Evolutionary conservation across 768 basidiomycete species (phyloP), one percentile per base, ranked within the genome.

Genomic region (Leucosporidium creatinivorum): DNA sequence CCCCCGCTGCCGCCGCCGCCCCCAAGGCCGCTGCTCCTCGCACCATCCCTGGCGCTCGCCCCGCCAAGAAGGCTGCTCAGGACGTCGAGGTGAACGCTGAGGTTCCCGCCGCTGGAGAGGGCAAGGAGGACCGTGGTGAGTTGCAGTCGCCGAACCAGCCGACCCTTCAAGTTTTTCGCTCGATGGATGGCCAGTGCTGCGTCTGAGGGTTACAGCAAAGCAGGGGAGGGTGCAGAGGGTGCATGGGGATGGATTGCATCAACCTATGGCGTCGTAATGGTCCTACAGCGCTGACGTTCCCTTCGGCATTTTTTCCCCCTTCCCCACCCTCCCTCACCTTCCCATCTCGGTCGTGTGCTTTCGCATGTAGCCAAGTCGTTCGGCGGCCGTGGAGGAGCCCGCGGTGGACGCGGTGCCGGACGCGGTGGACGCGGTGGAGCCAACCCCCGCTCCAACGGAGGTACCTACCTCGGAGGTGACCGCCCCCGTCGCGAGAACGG

Each of bases 381-480:
- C 80, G 81, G 70, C 79, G 79, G 78, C 65, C 82, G 85, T 72
- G 82, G 82, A 67, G 79, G 83, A 60, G 74, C 74, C 69, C 70
- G 72, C 33, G 77, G 77, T 30, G 76, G 76, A 39, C 79, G 65
- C 82, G 82, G 82, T 67, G 79, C 83, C 56, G 75, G 74, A 70
- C 71, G 72, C 28, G 77, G 76, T n/a, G 76, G 76, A 31, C 77
- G 77, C 67, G 83, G 79, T 55, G 77, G 77, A 57, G 69, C 73
- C 30, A 75, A 76, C 61, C 75, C 84, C 57, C 81, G 75, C 61
- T 73, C 73, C 52, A 76, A 84, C 74, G 79, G 83, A 61, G 80
- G 83, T 62, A 82, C 79, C 70, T 78, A 77, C 73, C 77, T 77
- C 25, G 82, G 85, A 15, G 73, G 73, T 49, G 84, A 86, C 71